Percentiles rank a stretch among this genome's conserved stretches.
phyloP scores from a whole-genome alignment of 1,284 basidiomycete genomes.

The Phellopilus nigrolimitatus region DNA sequence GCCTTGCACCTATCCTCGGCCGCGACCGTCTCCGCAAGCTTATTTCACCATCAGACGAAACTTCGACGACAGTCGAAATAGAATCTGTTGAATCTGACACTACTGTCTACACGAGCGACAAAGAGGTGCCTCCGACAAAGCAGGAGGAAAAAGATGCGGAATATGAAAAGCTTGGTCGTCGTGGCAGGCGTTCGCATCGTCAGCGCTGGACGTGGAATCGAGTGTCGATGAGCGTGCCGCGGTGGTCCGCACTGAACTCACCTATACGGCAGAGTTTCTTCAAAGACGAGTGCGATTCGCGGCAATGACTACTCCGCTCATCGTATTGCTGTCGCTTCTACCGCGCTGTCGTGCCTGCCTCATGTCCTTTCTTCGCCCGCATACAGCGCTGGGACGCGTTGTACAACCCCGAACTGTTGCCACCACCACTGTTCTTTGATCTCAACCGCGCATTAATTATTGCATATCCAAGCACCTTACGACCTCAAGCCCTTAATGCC shows the following conservation, averaged over 20 bases:
- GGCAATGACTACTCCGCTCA: neutral
- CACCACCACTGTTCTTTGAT: constrained; percentile 1
- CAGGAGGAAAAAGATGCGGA: neutral
- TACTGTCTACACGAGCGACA: neutral
- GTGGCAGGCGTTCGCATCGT: constrained; percentile 9
- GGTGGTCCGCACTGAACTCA: constrained; percentile 12
- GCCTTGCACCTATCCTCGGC: constrained; percentile 72
- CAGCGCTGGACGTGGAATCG: constrained; percentile 20
- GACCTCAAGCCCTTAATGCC: constrained; percentile 14
- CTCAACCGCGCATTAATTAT: constrained; percentile 6
- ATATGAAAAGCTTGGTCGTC: constrained; percentile 1
- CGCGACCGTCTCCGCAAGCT: constrained; percentile 56
- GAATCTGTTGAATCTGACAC: too few relatives aligned
- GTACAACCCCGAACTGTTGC: constrained; percentile 3
- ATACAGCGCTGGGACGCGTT: neutral
- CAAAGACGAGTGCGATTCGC: neutral
- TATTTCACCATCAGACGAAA: constrained; percentile 35
- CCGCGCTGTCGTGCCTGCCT: neutral
- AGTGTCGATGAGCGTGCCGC: constrained; percentile 17
- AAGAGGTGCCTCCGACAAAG: neutral
- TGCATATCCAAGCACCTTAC: constrained; percentile 12
- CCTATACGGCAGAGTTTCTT: constrained; percentile 8
- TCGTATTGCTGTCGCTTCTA: neutral
- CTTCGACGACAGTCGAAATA: constrained; percentile 1
- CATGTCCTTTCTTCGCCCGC: neutral